Conservation (phyloP, 441 rosid species). For the Erodium texanum region DNA sequence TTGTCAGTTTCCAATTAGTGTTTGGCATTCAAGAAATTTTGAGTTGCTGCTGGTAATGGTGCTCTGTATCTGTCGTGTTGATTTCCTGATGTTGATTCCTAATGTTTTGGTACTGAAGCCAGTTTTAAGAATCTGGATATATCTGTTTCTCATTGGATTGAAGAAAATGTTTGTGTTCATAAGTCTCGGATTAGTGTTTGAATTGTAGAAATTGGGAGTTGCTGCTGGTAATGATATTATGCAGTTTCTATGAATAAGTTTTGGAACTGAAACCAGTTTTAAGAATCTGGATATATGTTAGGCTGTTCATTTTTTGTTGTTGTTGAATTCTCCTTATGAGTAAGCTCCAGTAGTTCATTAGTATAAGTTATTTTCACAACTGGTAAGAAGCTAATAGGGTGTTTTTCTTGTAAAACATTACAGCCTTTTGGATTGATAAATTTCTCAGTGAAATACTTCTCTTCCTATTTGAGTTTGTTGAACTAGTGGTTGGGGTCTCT, state of each 20-base stretch:
- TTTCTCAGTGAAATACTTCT: no score
- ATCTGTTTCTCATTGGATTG: neutral
- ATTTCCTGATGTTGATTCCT: no score
- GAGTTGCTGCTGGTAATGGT: neutral
- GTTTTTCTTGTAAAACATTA: no score
- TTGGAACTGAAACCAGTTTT: no score
- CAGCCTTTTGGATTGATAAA: no score
- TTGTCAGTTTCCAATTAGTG: neutral
- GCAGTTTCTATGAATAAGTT: neutral
- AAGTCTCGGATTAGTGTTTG: neutral
- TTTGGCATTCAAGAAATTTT: neutral
- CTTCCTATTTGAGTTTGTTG: no score
- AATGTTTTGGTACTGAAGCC: neutral
- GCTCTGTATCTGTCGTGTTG: neutral
- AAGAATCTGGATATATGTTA: neutral
- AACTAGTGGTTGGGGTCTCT: no score
- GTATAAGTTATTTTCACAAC: neutral
- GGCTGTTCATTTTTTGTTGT: neutral
- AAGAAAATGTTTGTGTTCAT: no score
- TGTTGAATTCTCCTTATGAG: no score
- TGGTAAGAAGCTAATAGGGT: neutral
- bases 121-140: neutral
- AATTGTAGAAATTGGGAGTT: neutral
- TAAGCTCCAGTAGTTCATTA: neutral
- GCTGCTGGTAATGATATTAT: neutral